Conservation (phyloP, 345 rosid species). For the Excoecaria agallocha region DNA sequence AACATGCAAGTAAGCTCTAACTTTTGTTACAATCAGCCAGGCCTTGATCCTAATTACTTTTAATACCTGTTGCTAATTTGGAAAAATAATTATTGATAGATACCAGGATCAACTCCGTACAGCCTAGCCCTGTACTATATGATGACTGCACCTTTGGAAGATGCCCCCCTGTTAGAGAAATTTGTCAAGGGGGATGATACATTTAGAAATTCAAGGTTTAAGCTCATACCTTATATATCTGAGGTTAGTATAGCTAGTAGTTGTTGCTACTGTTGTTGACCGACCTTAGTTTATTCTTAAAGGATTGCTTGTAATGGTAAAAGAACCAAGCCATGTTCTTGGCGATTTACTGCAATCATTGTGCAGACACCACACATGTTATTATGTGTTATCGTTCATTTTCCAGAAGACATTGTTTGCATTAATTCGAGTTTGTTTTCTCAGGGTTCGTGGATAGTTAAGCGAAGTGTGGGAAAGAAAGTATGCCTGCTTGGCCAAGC, state of each 20-base stretch:
- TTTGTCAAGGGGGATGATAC: constrained; percentile 84
- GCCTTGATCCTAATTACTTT: neutral
- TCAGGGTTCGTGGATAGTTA: constrained; percentile 98
- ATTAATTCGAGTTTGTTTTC: constrained; percentile 8
- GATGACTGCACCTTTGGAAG: constrained; percentile 80
- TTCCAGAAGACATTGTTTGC: neutral
- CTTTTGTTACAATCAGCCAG: constrained; percentile 7
- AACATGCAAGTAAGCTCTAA: constrained; percentile 67
- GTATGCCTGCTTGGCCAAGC: constrained; percentile 96
- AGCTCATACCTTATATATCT: constrained; percentile 96
- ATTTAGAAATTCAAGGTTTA: constrained; percentile 90
- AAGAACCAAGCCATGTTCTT: too few species aligned
- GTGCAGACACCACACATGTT: too few species aligned
- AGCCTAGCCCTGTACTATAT: constrained; percentile 81
- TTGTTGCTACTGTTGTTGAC: neutral
- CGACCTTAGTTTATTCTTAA: neutral
- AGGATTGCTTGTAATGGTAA: neutral
- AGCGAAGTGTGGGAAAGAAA: constrained; percentile 95
- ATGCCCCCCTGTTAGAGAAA: constrained; percentile 68
- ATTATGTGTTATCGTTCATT: too few species aligned
- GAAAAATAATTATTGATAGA: constrained; percentile 44
- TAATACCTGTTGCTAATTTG: neutral
- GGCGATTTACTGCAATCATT: too few species aligned
- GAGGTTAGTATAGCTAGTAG: constrained; percentile 48
- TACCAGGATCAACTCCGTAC: constrained; percentile 86